Evolutionary conservation across 495 filamentous ascomycete species (phyloP).

Genomic region (Xylaria castorea): DNA sequence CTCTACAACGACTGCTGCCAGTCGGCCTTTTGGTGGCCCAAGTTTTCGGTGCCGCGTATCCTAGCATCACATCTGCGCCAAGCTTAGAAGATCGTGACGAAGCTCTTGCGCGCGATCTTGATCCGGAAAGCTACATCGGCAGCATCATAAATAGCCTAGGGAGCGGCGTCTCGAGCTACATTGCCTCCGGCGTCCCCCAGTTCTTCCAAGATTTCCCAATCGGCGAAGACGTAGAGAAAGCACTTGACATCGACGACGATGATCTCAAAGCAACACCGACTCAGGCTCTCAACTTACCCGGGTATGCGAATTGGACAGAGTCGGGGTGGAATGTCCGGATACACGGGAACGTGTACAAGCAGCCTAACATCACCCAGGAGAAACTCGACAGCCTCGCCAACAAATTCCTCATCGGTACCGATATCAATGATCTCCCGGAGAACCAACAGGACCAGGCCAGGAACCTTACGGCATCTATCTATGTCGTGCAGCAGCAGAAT

Average conservation of each 20-base stretch:
- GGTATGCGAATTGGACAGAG: constrained; percentile 81
- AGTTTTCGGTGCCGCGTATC: constrained; percentile 43
- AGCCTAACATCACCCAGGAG: constrained; percentile 66
- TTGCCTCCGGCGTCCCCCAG: constrained; percentile 67
- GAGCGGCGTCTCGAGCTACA: constrained; percentile 61
- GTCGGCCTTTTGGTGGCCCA: constrained; percentile 25
- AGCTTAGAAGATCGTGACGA: constrained; percentile 41
- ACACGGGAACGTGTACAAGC: constrained; percentile 81
- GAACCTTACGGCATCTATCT: constrained; percentile 74
- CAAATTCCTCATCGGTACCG: constrained; percentile 69
- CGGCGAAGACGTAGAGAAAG: constrained; percentile 63
- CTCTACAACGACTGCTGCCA: constrained; percentile 26
- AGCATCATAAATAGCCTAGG: constrained; percentile 55
- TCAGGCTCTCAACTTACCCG: constrained; percentile 74
- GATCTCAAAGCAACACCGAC: constrained; percentile 69
- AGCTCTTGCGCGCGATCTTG: constrained; percentile 38
- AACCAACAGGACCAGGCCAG: constrained; percentile 69
- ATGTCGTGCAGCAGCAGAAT: constrained; percentile 71
- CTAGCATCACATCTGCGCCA: constrained; percentile 57
- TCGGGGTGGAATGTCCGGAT: constrained; percentile 77
- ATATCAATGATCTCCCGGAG: constrained; percentile 63
- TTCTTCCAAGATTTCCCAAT: constrained; percentile 73
- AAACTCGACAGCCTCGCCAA: constrained; percentile 72
- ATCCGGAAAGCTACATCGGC: constrained; percentile 54
- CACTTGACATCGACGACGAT: constrained; percentile 61